phyloP scores from a whole-genome alignment of 164 flowering plant species.

The Vitis rupestris region DNA sequence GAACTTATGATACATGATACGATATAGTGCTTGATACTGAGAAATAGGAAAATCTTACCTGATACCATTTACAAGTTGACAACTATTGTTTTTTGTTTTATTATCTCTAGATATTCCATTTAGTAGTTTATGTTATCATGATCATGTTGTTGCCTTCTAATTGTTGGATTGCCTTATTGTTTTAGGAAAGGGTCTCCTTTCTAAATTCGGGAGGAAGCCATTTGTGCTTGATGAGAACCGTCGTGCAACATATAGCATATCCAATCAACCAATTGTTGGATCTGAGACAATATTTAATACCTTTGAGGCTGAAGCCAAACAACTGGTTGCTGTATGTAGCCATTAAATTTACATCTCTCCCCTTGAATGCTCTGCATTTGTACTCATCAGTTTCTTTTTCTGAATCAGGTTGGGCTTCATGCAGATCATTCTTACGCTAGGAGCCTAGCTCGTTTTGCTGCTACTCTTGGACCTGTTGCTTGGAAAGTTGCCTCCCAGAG shows the following conservation, averaged over 20 bases:
- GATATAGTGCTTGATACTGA: too few species aligned
- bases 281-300: conserved; percentile 60
- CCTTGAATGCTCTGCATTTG: neutral
- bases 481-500: conserved; percentile 84
- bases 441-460: conserved; percentile 94
- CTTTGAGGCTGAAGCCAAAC: conserved; percentile 78
- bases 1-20: too few species aligned
- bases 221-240: conserved; percentile 69
- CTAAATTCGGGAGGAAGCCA: conserved; percentile 62
- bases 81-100: too few species aligned
- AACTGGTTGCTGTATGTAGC: conserved; percentile 74
- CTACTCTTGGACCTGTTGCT: conserved; percentile 82
- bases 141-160: conserved; percentile 1
- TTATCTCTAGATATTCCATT: neutral
- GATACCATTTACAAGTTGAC: too few species aligned
- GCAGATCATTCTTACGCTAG: conserved; percentile 84
- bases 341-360: conserved; percentile 7
- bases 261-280: conserved; percentile 40
- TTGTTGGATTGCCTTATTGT: conserved; percentile 16
- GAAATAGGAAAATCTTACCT: too few species aligned
- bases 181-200: conserved; percentile 56
- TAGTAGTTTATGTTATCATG: neutral
- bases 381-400: conserved; percentile 13
- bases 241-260: conserved; percentile 61
- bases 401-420: conserved; percentile 83